Percentiles rank a stretch among this genome's conserved stretches.
Evolutionary conservation across 768 basidiomycete genomes (phyloP).

Genomic region (Pleurotus citrinopileatus): DNA sequence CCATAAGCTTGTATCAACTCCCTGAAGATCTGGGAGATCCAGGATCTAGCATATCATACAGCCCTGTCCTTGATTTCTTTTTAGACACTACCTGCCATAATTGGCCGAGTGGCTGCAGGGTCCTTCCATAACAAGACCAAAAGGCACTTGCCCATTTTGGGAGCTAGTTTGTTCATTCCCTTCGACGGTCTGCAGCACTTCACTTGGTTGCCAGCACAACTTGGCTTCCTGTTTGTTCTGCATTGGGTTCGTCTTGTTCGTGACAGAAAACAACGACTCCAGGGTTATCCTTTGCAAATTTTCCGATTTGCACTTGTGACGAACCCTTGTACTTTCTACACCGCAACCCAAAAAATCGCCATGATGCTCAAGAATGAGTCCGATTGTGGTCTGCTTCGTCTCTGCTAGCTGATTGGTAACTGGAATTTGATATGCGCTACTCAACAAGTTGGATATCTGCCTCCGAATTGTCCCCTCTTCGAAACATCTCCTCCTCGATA

Average conservation of each 20-base stretch:
- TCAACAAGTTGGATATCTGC: no score
- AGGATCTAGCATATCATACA: slow-evolving; percentile 7
- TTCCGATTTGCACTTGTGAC: not conserved
- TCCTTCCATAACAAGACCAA: slow-evolving; percentile 1
- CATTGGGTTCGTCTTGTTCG: slow-evolving; percentile 6
- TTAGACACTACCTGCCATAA: slow-evolving; percentile 10
- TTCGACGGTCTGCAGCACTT: slow-evolving; percentile 5
- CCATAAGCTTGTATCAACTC: slow-evolving; percentile 7
- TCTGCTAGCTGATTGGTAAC: no score
- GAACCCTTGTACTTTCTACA: slow-evolving; percentile 8
- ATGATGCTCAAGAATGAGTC: not conserved
- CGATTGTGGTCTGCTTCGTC: no score
- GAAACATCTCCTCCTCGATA: no score
- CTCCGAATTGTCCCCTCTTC: no score
- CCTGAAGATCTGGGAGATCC: slow-evolving; percentile 9
- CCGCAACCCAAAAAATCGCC: not conserved
- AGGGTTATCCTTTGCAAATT: slow-evolving; percentile 9
- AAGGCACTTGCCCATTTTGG: slow-evolving; percentile 6
- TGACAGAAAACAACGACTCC: slow-evolving; percentile 7
- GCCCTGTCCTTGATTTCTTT: slow-evolving; percentile 10
- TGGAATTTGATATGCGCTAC: no score
- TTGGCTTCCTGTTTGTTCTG: slow-evolving; percentile 11
- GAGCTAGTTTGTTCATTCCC: slow-evolving; percentile 7
- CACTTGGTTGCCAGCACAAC: slow-evolving; percentile 8
- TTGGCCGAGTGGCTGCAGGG: not conserved